Percentiles rank a stretch among this genome's conserved stretches.
These are phyloP conservation scores for Sonneratia caseolaris DNA, from an alignment of 345 rosid species.

Conservation along the genomic window DNA sequence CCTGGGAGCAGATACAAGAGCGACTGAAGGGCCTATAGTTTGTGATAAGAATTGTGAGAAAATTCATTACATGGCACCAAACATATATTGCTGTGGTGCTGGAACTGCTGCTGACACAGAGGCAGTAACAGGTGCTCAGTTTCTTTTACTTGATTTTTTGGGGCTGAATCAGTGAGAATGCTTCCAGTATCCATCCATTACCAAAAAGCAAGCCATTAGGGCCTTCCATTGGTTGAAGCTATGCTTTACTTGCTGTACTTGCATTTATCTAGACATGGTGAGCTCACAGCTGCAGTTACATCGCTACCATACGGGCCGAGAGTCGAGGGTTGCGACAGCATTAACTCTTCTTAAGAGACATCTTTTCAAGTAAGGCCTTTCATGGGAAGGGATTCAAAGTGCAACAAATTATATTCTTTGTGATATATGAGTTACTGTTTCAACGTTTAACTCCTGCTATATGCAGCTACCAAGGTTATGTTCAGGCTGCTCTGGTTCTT, in stretches of 20 bases:
- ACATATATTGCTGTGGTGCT: slow-evolving; percentile 93
- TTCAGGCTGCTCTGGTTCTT: slow-evolving; percentile 19
- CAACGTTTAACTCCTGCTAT: neutral
- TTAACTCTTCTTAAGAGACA: slow-evolving; percentile 16
- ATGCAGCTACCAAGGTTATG: slow-evolving; percentile 21
- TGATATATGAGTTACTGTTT: neutral
- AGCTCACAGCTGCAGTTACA: slow-evolving; percentile 20
- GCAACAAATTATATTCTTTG: neutral
- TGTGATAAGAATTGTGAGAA: slow-evolving; percentile 98
- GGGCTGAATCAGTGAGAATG: neutral
- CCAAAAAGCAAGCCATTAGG: neutral
- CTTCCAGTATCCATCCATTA: neutral
- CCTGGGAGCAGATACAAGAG: slow-evolving; percentile 66
- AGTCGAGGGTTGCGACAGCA: slow-evolving; percentile 20
- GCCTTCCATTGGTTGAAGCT: neutral
- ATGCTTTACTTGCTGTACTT: neutral
- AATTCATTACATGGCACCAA: slow-evolving; percentile 98
- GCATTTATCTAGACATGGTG: slow-evolving; percentile 14
- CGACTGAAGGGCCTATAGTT: slow-evolving; percentile 90
- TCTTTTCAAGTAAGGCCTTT: slow-evolving; percentile 15
- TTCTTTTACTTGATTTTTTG: no score
- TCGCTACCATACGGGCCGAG: slow-evolving; percentile 17
- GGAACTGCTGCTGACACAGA: slow-evolving; percentile 98
- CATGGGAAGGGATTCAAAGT: neutral
- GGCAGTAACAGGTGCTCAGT: slow-evolving; percentile 76